These are phyloP conservation scores for Flagelloscypha sp. DNA, from an alignment of 768 basidiomycete species.

Conservation along the genomic window DNA sequence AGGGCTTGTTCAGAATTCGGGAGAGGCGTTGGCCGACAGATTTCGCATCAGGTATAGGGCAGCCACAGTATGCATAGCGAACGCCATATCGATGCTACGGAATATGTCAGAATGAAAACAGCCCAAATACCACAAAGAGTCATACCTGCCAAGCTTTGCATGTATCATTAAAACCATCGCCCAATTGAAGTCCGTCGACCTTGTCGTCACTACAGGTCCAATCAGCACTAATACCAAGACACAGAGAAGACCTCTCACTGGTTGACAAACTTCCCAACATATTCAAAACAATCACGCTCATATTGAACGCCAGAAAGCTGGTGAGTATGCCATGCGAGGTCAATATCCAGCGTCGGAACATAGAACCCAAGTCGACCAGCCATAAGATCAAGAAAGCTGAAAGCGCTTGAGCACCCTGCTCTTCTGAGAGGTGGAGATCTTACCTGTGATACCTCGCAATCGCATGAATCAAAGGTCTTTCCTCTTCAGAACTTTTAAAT, in stretches of 20 bases:
- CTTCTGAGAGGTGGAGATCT: too few relatives aligned
- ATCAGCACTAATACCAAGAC: background rate
- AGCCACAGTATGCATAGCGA: constrained; percentile 54
- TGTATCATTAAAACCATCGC: constrained; percentile 40
- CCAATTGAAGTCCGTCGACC: constrained; percentile 37
- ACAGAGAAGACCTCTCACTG: constrained; percentile 36
- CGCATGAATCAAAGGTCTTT: too few relatives aligned
- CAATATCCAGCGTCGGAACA: constrained; percentile 67
- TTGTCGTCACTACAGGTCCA: constrained; percentile 35
- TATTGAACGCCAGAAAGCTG: constrained; percentile 48
- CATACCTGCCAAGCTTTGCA: constrained; percentile 35
- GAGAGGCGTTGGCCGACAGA: constrained; percentile 34
- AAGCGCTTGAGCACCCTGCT: too few relatives aligned
- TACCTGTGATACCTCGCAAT: too few relatives aligned
- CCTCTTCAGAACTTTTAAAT: too few relatives aligned
- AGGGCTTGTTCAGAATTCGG: too few relatives aligned
- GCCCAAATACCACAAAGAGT: constrained; percentile 3
- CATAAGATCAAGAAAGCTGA: constrained; percentile 57
- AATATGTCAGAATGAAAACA: background rate
- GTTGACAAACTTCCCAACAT: constrained; percentile 40
- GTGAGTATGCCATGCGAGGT: constrained; percentile 71
- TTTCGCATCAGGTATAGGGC: constrained; percentile 39
- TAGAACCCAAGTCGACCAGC: constrained; percentile 34
- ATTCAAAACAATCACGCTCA: constrained; percentile 30
- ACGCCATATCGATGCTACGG: constrained; percentile 43